Base-by-base conservation (phyloP, 495 filamentous ascomycete genomes). In the Penicillium parvum region DNA sequence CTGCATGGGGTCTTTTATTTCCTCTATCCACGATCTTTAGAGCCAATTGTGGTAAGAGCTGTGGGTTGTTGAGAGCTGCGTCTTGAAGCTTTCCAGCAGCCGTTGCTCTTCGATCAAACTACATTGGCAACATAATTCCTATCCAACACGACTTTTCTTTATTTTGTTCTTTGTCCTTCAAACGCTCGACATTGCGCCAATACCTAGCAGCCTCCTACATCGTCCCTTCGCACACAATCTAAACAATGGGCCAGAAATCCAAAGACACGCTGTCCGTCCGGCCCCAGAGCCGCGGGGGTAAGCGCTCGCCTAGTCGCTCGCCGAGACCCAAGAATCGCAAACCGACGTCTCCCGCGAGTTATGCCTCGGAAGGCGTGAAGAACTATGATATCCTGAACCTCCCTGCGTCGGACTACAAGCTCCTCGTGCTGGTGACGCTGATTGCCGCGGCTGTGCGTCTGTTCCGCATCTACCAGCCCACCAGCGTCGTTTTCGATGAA, bases 401-500 rank as follows among this genome's bases (percentile, higher is more conserved):
- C 12, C 85, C 90, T 9, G 63, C 74, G 7, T 84, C 83, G 15
- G 92, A 97, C 68, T 95, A 88, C 65, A 79, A 85, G 60, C 55
- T 86, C 32, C 70, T 95, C 58, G 66, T 78, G 15, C 59, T 77
- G 29, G 65, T 96, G 45, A 95, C 88, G 30, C 44, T 90, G 32
- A 52, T 95, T 42, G 88, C 85, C 14, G 76, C 83, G 19, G 68
- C 81, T 45, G 90, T 98, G 43, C 84, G 92, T 47, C 68, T 98
- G 20, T 98, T 95, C 75, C 81, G 88, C 61, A 95, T 97, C 67
- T 96, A 94, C 64, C 89, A 96, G 61, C 92, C 92, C 30, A 84
- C 81, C 50, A 96, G 90, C 56, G 92, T 98, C 26, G 92, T 98
- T 34, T 98, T 98, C 63, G 92, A 98, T 60, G 92, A 98, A 76